These are phyloP conservation scores for Colletotrichum sp. DNA, from an alignment of 2,329 filamentous ascomycete species.

Conservation along the genomic window DNA sequence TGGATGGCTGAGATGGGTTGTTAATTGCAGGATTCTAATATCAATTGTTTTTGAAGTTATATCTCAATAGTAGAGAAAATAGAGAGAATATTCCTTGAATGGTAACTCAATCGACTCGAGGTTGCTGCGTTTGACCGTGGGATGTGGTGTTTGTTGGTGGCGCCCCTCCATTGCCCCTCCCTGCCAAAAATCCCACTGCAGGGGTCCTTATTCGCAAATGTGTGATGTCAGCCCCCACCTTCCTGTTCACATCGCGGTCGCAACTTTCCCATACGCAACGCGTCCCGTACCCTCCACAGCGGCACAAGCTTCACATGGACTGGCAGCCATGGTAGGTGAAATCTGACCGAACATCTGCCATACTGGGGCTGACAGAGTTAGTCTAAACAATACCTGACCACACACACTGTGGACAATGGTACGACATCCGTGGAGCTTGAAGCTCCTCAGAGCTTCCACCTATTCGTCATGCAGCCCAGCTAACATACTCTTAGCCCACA, in stretches of 20 bases:
- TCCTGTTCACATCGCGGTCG: background rate
- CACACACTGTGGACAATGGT: conserved; percentile 89
- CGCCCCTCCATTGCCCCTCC: conserved; percentile 18
- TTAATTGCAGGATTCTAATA: background rate
- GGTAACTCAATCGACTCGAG: background rate
- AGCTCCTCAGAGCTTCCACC: background rate
- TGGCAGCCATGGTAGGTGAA: conserved; percentile 41
- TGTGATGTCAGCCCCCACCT: conserved; percentile 23
- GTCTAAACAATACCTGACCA: conserved; percentile 98
- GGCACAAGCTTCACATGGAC: conserved; percentile 33
- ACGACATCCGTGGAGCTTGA: conserved; percentile 26
- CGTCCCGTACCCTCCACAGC: conserved; percentile 22
- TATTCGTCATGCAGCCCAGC: background rate
- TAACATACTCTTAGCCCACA: conserved; percentile 64
- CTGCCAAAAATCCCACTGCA: background rate
- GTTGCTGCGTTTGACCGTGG: background rate
- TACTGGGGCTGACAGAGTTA: conserved; percentile 39
- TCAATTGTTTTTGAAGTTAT: background rate
- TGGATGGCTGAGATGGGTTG: background rate
- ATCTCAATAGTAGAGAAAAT: background rate
- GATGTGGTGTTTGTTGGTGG: background rate
- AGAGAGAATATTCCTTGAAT: background rate
- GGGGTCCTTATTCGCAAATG: conserved; percentile 6
- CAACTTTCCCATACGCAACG: conserved; percentile 19
- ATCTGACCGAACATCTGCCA: background rate